Conservation (phyloP, 2,329 filamentous ascomycete species). For the Scytalidium sp. region DNA sequence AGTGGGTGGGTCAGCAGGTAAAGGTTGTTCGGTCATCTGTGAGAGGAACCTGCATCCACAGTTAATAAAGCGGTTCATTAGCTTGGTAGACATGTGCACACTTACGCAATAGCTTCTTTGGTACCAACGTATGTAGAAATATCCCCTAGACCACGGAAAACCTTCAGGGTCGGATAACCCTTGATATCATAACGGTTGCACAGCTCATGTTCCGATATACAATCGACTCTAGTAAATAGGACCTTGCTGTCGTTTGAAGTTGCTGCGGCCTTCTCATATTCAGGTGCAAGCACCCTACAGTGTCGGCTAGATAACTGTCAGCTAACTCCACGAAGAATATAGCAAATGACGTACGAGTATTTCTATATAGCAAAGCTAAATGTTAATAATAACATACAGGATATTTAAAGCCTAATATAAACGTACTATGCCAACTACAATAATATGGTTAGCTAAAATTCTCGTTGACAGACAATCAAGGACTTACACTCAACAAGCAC, state of each 20-base stretch:
- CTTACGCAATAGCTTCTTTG: constrained; percentile 77
- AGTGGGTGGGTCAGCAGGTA: constrained; percentile 85
- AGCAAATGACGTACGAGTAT: constrained; percentile 29
- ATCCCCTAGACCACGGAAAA: constrained; percentile 90
- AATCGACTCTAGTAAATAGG: constrained; percentile 84
- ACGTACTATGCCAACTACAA: constrained; percentile 87
- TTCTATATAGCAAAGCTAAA: constrained; percentile 21
- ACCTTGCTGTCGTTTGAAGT: constrained; percentile 85
- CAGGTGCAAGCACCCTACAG: constrained; percentile 95
- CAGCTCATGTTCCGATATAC: constrained; percentile 89
- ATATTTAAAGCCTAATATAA: constrained; percentile 40
- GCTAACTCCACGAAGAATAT: constrained; percentile 13
- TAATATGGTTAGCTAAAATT: constrained; percentile 14
- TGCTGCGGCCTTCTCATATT: constrained; percentile 85
- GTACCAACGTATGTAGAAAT: constrained; percentile 81
- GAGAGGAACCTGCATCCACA: constrained; percentile 53
- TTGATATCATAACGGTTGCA: constrained; percentile 89
- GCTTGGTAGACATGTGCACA: constrained; percentile 20
- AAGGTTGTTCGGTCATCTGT: constrained; percentile 98
- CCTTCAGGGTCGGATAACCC: constrained; percentile 97
- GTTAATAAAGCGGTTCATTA: not conserved
- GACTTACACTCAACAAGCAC: constrained; percentile 90
- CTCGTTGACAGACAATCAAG: constrained; percentile 1
- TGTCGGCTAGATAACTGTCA: constrained; percentile 55
- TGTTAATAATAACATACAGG: constrained; percentile 19